Base-by-base conservation (phyloP, 2,329 filamentous ascomycete genomes). In the Cordyceps militaris region DNA sequence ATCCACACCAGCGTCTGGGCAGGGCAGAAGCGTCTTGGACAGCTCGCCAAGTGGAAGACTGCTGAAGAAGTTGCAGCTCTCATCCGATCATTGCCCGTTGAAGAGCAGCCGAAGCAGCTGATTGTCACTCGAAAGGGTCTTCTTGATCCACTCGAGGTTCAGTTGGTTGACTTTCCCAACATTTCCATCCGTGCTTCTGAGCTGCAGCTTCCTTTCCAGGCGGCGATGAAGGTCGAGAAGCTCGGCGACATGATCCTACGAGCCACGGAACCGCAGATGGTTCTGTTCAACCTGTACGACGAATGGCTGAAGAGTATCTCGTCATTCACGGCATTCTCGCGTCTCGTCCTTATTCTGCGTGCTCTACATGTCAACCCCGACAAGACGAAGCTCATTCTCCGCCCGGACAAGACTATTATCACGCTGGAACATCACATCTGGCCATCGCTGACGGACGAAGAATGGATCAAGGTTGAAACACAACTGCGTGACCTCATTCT, bases 1-100 rank as follows among this genome's bases (percentile, higher is more conserved):
- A 99, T 99, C 64, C 95, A 99, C 74, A 99, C 94, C 1, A 97
- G 92, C 69, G 95, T 99, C 28, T 99, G 94, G 94, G 94, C 94
- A 53, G 94, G 94, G 56, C 94, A 99, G 75, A 99, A 99, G 74
- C 95, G 94, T 89, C 84, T 99, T 32, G 95, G 95, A 64, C 94
- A 99, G 73, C 77, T 99, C 64, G 94, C 94, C 48, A 99, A 99
- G 71, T 99, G 94, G 94, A 99, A 99, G 81, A 99, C 94, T 16
- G 94, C 94, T 1, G 94, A 99, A 85, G 94, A 99, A 91, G 95
- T 99, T 3, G 94, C 94, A 4, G 95, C 94, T 21, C 81, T 99
- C 44, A 99, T 99, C 70, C 85, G 94, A 64, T 99, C 94, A 1
- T 74, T 99, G 43, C 94, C 94, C 0, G 91, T 97, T 7, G 94